Conservation (phyloP, 2,329 filamentous ascomycete genomes). For the Massarina eburnea region DNA sequence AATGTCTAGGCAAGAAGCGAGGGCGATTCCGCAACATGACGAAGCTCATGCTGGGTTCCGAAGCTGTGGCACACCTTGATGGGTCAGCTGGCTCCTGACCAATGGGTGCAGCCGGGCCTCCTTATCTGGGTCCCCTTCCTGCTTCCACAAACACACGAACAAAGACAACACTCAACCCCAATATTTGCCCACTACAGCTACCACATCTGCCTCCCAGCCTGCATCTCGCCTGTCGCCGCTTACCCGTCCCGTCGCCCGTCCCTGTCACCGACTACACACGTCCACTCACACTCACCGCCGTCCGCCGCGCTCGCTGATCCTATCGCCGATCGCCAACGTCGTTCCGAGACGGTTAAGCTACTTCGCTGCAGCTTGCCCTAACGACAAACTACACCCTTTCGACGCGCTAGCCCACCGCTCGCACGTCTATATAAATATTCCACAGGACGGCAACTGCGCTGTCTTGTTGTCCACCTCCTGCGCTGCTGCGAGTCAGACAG, state of each 20-base stretch:
- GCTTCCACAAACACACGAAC: neutral
- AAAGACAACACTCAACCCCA: neutral
- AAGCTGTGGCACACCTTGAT: neutral
- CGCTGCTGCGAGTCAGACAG: constrained; percentile 23
- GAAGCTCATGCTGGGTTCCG: neutral
- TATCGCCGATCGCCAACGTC: constrained; percentile 33
- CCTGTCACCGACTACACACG: constrained; percentile 4
- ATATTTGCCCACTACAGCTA: neutral
- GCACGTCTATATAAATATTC: constrained; percentile 15
- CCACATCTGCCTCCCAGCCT: neutral
- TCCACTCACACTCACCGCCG: constrained; percentile 12
- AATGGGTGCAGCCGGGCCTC: constrained; percentile 4
- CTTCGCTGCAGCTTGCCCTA: constrained; percentile 34
- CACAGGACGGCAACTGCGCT: constrained; percentile 22
- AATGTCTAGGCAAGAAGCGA: neutral
- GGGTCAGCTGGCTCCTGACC: neutral
- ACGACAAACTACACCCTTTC: constrained; percentile 18
- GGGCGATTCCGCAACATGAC: neutral
- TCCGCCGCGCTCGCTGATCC: constrained; percentile 32
- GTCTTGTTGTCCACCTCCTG: constrained; percentile 15
- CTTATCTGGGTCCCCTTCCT: constrained; percentile 9
- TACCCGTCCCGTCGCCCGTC: neutral
- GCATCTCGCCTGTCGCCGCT: constrained; percentile 1
- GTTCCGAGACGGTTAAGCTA: constrained; percentile 30
- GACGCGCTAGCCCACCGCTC: constrained; percentile 15